A percentile compares a stretch with the other conserved stretches of the same genome.
phyloP scores from a whole-genome alignment of 306 rosid species.

The Prinsepia uniflora region DNA sequence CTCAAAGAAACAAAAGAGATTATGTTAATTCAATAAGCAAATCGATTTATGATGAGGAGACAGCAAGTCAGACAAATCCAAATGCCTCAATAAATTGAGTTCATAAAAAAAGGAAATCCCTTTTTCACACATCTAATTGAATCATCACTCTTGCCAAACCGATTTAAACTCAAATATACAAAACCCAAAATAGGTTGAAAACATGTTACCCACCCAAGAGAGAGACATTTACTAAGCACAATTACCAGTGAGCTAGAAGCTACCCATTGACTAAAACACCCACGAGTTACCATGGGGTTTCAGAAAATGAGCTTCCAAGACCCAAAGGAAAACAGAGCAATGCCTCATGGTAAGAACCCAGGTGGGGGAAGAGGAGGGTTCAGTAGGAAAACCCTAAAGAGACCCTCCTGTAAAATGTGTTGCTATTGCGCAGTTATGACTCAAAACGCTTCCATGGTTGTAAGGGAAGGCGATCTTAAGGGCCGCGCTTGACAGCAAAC shows the following conservation, averaged over 20 bases:
- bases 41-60: too few species aligned
- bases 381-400: slow-evolving; percentile 71
- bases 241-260: slow-evolving; percentile 27
- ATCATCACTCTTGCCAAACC: slow-evolving; percentile 49
- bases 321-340: slow-evolving; percentile 17
- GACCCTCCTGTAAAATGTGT: slow-evolving; percentile 27
- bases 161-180: not conserved
- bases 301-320: slow-evolving; percentile 24
- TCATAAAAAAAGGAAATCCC: slow-evolving; percentile 36
- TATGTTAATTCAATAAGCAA: not conserved
- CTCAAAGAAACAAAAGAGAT: not conserved
- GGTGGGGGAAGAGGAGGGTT: slow-evolving; percentile 36
- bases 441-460: slow-evolving; percentile 74
- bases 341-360: slow-evolving; percentile 31
- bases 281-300: slow-evolving; percentile 14
- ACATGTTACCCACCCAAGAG: slow-evolving; percentile 50
- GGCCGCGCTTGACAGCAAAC: slow-evolving; percentile 49
- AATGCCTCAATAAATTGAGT: slow-evolving; percentile 58
- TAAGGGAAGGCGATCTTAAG: slow-evolving; percentile 91
- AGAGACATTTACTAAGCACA: slow-evolving; percentile 30
- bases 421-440: slow-evolving; percentile 74
- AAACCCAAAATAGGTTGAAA: not conserved
- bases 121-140: slow-evolving; percentile 71
- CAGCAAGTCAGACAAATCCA: slow-evolving; percentile 40
- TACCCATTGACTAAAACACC: slow-evolving; percentile 29